Evolutionary conservation across 345 rosid genomes (phyloP), one percentile per base, ranked within the genome.

Genomic region (Hevea brasiliensis): DNA sequence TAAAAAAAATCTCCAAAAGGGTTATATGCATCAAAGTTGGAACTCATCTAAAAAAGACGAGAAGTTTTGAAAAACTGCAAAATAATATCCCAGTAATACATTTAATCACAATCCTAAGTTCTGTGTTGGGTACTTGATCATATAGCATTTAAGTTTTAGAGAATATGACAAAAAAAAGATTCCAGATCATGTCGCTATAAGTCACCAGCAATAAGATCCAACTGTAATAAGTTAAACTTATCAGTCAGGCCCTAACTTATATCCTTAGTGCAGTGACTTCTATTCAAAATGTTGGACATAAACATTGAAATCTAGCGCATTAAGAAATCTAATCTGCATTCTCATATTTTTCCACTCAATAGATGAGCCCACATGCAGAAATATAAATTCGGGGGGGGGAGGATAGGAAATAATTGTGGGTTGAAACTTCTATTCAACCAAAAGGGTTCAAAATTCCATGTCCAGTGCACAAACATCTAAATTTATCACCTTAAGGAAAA

Each of bases 401-500:
- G 57, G 48, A 26, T 8, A 24, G 40, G 37, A 35, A 11, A 26
- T 7, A 59, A n/a, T 18, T 44, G 17, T 8, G 27, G 57, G 14
- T 15, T 8, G 21, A 72, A 72, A 61, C 29, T n/a, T 37, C 27
- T 50, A 32, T 51, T 42, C 42, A 50, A 72, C 74, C 60, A 48
- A 17, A 44, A 23, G 17, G 58, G 35, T 47, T 60, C 67, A 47
- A 60, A 11, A 29, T 29, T 61, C 59, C 55, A 60, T 47, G 12
- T 21, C 41, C 9, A 18, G 44, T 27, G 58, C 27, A 71, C n/a
- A 23, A 32, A 60, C 65, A 71, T 27, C 45, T 48, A 14, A 47
- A 13, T 60, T 2, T 27, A 45, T 45, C 15, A 59, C 18, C 66
- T 47, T 58, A 7, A 37, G n/a, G n/a, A 71, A 60, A 11, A 47